Evolutionary conservation across 139 green algal genomes (phyloP), one percentile per base, ranked within the genome.

Genomic region (Chlamydomonas incerta): DNA sequence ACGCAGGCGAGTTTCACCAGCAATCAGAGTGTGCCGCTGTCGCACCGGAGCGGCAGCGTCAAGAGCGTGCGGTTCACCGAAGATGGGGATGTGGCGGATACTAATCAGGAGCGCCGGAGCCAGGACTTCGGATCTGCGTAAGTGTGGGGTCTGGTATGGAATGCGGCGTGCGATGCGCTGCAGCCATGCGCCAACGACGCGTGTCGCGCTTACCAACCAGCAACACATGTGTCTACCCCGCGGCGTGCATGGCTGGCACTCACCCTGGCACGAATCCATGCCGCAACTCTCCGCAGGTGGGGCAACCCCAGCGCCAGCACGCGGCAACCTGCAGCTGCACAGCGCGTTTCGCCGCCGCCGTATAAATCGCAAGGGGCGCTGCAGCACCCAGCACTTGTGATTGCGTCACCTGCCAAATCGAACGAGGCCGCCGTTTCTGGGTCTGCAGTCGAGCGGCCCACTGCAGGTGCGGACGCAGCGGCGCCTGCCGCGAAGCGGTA

Each of bases 41-140:
- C 33, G 31, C 55, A 68, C 57, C 58, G 35, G 58, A 10, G 34
- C 34, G 67, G 26, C 79, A 85, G 79, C 50, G 6, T 57, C n/a
- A 85, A 85, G 79, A 85, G 66, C 47, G 79, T 85, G 31, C n/a
- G 79, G 31, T 85, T 85, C 66, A 69, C 79, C 0, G 79, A 85
- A 1, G 21, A 85, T 14, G 63, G n/a, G 17, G 26, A 18, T 31
- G 62, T 13, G 24, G 26, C 24, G 62, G 26, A 68, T 2, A 8
- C 41, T 50, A 13, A 5, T 50, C 41, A n/a, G 41, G 41, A 50
- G 8, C 41, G 41, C 6, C 41, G 41, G 41, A 8, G 41, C 6
- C 41, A 50, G 41, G 41, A 50, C 41, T 50, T 8, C 41, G 41
- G 5, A 8, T 50, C 41, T 50, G 8, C 41, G 41, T 50, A 50